A percentile compares a stretch with the other conserved stretches of the same genome.
Evolutionary conservation across 768 basidiomycete genomes (phyloP).

Genomic region (Serendipita indica): DNA sequence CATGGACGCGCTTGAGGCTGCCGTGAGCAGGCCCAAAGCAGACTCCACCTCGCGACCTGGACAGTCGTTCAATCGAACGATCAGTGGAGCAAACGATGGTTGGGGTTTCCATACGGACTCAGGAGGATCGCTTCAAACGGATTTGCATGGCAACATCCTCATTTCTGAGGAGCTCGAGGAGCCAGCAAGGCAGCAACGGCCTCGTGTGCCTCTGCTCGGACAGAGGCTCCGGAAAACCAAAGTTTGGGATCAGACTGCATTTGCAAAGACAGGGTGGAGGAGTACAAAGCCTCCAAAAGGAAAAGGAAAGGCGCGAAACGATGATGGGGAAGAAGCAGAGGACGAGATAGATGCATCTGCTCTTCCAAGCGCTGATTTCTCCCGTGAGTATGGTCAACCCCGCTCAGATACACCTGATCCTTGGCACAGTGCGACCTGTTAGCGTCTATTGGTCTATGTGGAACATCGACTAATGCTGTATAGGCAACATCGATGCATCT

Average conservation of each 20-base stretch:
- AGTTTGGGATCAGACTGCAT: slow-evolving; percentile 80
- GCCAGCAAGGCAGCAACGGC: slow-evolving; percentile 5
- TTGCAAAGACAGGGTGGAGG: slow-evolving; percentile 64
- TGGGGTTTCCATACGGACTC: no score
- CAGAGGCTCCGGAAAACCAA: slow-evolving; percentile 54
- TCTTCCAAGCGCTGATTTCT: slow-evolving; percentile 64
- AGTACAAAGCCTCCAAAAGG: slow-evolving; percentile 27
- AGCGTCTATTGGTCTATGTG: no score
- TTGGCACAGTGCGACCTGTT: no score
- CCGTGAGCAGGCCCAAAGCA: not conserved
- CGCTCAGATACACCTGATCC: no score
- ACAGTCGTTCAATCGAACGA: no score
- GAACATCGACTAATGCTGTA: no score
- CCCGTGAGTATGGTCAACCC: slow-evolving; percentile 43
- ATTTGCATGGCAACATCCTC: slow-evolving; percentile 10
- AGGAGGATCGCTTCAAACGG: slow-evolving; percentile 8
- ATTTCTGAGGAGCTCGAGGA: not conserved
- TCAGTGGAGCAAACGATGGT: no score
- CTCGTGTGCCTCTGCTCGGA: slow-evolving; percentile 29
- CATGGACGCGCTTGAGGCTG: slow-evolving; percentile 8
- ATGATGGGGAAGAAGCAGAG: slow-evolving; percentile 33
- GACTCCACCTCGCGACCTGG: not conserved
- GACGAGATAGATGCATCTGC: slow-evolving; percentile 62
- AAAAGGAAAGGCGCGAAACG: slow-evolving; percentile 34
- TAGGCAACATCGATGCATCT: slow-evolving; percentile 45